These are phyloP conservation scores for Crucihimalaya himalaica DNA, from an alignment of 345 rosid genomes.

Conservation along the genomic window DNA sequence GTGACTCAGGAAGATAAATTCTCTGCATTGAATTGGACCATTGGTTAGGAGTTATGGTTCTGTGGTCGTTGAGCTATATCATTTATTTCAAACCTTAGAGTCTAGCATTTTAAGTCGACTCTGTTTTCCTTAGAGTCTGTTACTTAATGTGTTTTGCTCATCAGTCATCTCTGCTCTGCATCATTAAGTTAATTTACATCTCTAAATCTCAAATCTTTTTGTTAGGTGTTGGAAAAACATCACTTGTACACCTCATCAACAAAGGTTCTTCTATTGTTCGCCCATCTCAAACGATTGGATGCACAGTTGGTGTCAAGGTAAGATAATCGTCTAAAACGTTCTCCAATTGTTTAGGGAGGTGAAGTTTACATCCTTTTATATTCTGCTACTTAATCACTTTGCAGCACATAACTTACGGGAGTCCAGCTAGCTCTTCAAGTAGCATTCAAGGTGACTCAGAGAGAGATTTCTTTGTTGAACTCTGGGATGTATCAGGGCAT, in stretches of 20 bases:
- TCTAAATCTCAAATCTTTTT: constrained; percentile 23
- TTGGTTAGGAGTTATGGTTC: constrained; percentile 6
- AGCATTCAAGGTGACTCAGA: constrained; percentile 87
- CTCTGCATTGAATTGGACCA: constrained; percentile 26
- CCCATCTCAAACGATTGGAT: constrained; percentile 96
- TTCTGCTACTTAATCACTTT: constrained; percentile 16
- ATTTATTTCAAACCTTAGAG: not conserved
- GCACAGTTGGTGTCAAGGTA: constrained; percentile 96
- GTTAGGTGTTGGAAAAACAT: constrained; percentile 92
- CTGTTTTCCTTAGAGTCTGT: not conserved
- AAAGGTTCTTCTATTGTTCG: constrained; percentile 69
- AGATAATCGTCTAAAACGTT: constrained; percentile 14
- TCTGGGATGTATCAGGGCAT: constrained; percentile 99
- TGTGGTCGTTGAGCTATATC: constrained; percentile 10
- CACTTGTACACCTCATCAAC: constrained; percentile 84
- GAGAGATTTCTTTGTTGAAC: constrained; percentile 97
- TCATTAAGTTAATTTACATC: constrained; percentile 19
- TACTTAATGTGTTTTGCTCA: constrained; percentile 14
- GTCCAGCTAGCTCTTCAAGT: constrained; percentile 85
- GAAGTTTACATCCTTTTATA: constrained; percentile 23
- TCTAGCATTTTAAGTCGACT: not conserved
- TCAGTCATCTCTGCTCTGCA: not conserved
- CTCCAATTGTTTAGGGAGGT: constrained; percentile 1
- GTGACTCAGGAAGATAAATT: constrained; percentile 13
- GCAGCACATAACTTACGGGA: constrained; percentile 80